Evolutionary conservation across 306 rosid species (phyloP).

Genomic region (Senna tora): DNA sequence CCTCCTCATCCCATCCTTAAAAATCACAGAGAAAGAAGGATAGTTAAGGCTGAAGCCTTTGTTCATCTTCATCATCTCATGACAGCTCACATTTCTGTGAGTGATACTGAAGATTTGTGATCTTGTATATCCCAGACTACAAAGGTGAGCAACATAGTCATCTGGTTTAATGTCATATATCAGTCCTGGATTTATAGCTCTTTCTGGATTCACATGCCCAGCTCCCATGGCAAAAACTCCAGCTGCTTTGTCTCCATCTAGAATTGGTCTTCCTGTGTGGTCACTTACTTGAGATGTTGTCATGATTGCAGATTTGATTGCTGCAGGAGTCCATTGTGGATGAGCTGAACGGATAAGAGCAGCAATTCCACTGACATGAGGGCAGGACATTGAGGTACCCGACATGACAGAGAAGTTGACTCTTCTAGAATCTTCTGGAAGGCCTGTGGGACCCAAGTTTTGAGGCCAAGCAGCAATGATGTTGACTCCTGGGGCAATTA

Average conservation of each 20-base stretch:
- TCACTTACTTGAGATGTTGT: conserved; percentile 74
- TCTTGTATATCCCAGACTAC: conserved; percentile 74
- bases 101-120: conserved; percentile 71
- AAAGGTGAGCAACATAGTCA: conserved; percentile 74
- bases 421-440: conserved; percentile 80
- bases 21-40: conserved; percentile 71
- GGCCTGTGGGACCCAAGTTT: conserved; percentile 82
- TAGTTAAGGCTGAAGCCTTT: conserved; percentile 84
- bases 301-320: conserved; percentile 81
- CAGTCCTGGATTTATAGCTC: conserved; percentile 77
- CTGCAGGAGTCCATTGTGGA: conserved; percentile 82
- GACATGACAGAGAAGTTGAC: conserved; percentile 90
- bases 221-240: conserved; percentile 70
- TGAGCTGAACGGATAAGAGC: conserved; percentile 79
- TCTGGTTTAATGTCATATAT: conserved; percentile 71
- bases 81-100: conserved; percentile 78
- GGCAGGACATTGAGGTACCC: conserved; percentile 95
- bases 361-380: conserved; percentile 88
- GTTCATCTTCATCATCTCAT: conserved; percentile 50
- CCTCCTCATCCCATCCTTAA: conserved; percentile 52
- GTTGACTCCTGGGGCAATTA: conserved; percentile 95
- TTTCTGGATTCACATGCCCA: conserved; percentile 77
- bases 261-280: conserved; percentile 70
- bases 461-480: conserved; percentile 99
- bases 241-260: conserved; percentile 72